Percentiles rank a stretch among this genome's conserved stretches.
Evolutionary conservation across 306 rosid genomes (phyloP).

Genomic region (Clitoria ternatea): DNA sequence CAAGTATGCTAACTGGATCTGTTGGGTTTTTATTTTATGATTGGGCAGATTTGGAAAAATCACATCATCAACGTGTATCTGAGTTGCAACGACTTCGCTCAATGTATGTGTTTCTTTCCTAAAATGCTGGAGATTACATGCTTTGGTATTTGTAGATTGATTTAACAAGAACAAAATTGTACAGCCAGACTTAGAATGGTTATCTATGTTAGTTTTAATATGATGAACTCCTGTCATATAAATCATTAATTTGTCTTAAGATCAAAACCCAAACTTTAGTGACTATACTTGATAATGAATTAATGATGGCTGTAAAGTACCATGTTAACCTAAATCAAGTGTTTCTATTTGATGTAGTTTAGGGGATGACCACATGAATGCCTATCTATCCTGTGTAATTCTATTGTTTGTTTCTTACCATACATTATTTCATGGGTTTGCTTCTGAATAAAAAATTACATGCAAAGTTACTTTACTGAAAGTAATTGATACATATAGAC

Average conservation of each 20-base stretch:
- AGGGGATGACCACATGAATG: not conserved
- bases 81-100: constrained; percentile 92
- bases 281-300: not conserved
- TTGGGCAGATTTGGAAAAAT: constrained; percentile 84
- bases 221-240: not conserved
- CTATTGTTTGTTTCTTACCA: not conserved
- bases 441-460: constrained; percentile 12
- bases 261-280: not conserved
- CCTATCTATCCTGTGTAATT: not conserved
- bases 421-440: not conserved
- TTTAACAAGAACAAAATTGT: not conserved
- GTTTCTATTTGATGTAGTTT: constrained; percentile 8
- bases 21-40: constrained; percentile 6
- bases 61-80: constrained; percentile 94
- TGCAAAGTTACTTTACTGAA: not conserved
- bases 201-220: not conserved
- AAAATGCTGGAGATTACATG: not conserved
- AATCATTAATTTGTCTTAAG: not conserved
- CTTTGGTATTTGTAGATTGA: constrained; percentile 8
- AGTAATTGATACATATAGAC: not conserved
- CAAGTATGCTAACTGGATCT: not conserved
- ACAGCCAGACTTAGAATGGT: not conserved
- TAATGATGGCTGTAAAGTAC: not conserved
- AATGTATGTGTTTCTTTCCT: constrained; percentile 52
- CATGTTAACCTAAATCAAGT: not conserved